Base-by-base conservation (phyloP, 163 green algal genomes). In the Coccomyxa subellipsoidea region DNA sequence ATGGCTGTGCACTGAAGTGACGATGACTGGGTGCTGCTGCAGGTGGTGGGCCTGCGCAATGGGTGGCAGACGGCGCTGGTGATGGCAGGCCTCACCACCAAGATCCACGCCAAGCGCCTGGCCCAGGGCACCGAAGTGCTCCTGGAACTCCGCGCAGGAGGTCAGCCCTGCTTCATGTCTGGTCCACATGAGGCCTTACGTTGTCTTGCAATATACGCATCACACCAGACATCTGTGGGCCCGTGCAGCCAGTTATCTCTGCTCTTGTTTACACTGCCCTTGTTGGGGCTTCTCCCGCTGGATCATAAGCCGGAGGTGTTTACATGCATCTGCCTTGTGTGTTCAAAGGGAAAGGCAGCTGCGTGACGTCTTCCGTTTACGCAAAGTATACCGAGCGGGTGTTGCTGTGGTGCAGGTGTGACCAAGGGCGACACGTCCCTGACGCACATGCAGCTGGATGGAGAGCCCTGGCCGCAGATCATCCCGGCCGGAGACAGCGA, bases 391-490 rank as follows among this genome's bases (percentile, higher is more conserved):
- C n/a, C n/a, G n/a, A n/a, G n/a, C n/a, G n/a, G n/a, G n/a, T n/a
- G 21, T 34, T 8, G 31, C 1, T 73, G 29, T 27, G 66, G 31
- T 73, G 66, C 27, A 73, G 66, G 66, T 32, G 29, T 73, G 66
- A 73, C 66, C 66, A 73, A 73, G 32, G 70, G 32, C 1, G 70
- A 77, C 70, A 40, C 32, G 5, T 77, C 76, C 5, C 15, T 81
- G 53, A 82, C 83, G 8, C 72, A 90, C 84, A 92, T 92, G 88
- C 90, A 93, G 80, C 47, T 93, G 77, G 90, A 93, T 78, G 90
- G 90, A 0, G 90, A 93, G 85, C 90, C 90, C 23, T 93, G 90
- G 90, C 34, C 39, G 71, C 90, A 93, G 83, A 54, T 47, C 23
- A 83, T 93, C n/a, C 90, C 90, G 3, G 69, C 34, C 53, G 75